Evolutionary conservation across 495 filamentous ascomycete genomes (phyloP), one percentile per base, ranked within the genome.

Genomic region (Penicillium diatomitis): DNA sequence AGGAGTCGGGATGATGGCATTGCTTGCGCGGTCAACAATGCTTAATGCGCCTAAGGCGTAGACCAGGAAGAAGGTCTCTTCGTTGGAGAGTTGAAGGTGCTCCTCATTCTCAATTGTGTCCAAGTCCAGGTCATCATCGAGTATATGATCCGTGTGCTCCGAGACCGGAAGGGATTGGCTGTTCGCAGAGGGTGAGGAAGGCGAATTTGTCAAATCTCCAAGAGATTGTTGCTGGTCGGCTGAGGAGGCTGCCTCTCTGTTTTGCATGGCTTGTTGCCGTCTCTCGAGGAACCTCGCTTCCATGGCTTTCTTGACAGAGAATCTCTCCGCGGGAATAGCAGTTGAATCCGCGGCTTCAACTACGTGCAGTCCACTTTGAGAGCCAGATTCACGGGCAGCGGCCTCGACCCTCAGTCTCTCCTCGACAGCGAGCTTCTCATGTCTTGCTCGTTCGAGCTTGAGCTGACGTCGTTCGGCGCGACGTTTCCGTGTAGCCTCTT

Each of bases 11-110:
- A 72, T 67, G 27, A 52, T 37, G 10, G 47, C 61, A 36, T 74
- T 63, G n/a, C 69, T 77, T 8, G 66, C 61, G 6, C 77, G 68
- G 53, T 85, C 79, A 34, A 74, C 66, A 41, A 98, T 74, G 11
- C 72, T 65, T 28, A 99, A 74, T n/a, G 77, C 77, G 6, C 92
- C 91, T 2, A 99, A 74, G 2, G 74, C 82, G 61, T 90, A 99
- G 8, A 73, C 71, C 4, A 99, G 77, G 68, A 96, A 99, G 68
- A 97, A 94, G 3, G 88, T 82, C 70, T 99, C 92, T 61, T 96
- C 91, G 3, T 83, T 77, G 6, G 84, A 86, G 12, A 97, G 72
- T 60, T 99, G 92, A 32, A 95, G 82, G 58, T 95, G 90, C 53
- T 99, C 92, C 68, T 90, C 80, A 60, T 96, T 82, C 41, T 75